Evolutionary conservation across 2,329 filamentous ascomycete genomes (phyloP).

Genomic region (Cercospora citrullina): DNA sequence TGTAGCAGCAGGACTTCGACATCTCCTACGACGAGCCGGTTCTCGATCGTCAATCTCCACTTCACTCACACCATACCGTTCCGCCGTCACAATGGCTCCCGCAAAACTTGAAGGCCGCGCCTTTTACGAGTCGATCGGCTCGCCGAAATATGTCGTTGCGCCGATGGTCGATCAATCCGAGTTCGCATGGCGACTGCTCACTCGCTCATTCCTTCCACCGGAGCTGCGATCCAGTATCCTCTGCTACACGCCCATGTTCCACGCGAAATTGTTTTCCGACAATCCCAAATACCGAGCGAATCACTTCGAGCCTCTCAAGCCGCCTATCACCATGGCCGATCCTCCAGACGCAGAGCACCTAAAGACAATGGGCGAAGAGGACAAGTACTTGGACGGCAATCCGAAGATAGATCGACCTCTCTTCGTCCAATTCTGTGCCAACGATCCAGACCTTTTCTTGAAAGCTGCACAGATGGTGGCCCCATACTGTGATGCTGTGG

Average conservation of each 20-base stretch:
- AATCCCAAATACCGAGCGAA: constrained; percentile 71
- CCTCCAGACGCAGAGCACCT: constrained; percentile 28
- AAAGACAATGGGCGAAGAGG: constrained; percentile 28
- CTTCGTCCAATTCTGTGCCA: constrained; percentile 95
- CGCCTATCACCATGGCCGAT: constrained; percentile 27
- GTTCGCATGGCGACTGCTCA: constrained; percentile 96
- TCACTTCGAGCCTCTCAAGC: constrained; percentile 72
- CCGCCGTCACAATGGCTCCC: constrained; percentile 28
- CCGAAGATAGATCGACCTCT: constrained; percentile 80
- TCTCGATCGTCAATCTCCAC: not conserved
- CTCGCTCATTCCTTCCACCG: constrained; percentile 82
- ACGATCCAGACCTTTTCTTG: constrained; percentile 77
- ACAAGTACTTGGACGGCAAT: constrained; percentile 79
- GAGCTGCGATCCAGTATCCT: constrained; percentile 63
- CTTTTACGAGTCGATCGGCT: constrained; percentile 94
- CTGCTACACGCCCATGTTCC: constrained; percentile 94
- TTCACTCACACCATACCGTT: not conserved
- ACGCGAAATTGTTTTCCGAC: constrained; percentile 83
- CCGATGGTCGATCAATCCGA: constrained; percentile 99
- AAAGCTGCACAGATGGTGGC: constrained; percentile 74
- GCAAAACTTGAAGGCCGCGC: constrained; percentile 62
- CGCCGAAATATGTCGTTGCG: constrained; percentile 84
- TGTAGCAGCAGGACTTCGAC: not conserved
- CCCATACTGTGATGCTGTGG: constrained; percentile 90
- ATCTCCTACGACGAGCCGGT: constrained; percentile 5